phyloP scores from a whole-genome alignment of 2,329 filamentous ascomycete genomes.

The Fusarium pilosicola region DNA sequence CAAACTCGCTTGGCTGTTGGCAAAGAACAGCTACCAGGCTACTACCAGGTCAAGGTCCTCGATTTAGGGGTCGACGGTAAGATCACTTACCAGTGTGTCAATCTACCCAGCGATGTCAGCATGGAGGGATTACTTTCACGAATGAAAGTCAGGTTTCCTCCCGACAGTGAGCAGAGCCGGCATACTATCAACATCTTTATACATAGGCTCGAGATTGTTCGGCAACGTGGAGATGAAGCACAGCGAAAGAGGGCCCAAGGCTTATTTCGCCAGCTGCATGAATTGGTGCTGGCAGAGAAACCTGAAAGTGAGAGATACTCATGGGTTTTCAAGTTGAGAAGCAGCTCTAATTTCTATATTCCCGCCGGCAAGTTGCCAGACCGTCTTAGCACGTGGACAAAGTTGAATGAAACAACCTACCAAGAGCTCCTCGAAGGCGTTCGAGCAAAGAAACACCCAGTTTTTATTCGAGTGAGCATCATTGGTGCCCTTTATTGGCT shows the following conservation, averaged over 20 bases:
- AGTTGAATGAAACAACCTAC: slow-evolving; percentile 14
- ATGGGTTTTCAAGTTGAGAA: slow-evolving; percentile 33
- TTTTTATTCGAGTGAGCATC: slow-evolving; percentile 37
- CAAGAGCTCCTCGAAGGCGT: slow-evolving; percentile 13
- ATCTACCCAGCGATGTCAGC: slow-evolving; percentile 16
- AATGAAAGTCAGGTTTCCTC: slow-evolving; percentile 32
- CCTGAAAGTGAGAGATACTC: slow-evolving; percentile 7
- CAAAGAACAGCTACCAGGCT: slow-evolving; percentile 27
- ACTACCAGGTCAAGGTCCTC: slow-evolving; percentile 27
- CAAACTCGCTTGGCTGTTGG: slow-evolving; percentile 30
- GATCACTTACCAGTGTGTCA: slow-evolving; percentile 13
- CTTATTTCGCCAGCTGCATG: neutral
- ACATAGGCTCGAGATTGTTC: slow-evolving; percentile 10
- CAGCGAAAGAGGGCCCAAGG: slow-evolving; percentile 12
- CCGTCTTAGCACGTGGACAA: slow-evolving; percentile 18
- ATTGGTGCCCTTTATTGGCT: neutral
- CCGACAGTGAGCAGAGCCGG: slow-evolving; percentile 10
- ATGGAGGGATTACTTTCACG: slow-evolving; percentile 16
- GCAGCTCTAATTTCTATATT: slow-evolving; percentile 9
- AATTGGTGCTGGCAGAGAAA: neutral
- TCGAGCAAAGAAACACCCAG: slow-evolving; percentile 18
- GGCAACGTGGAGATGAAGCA: neutral
- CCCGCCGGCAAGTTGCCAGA: slow-evolving; percentile 27
- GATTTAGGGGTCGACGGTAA: slow-evolving; percentile 32
- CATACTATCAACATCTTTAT: slow-evolving; percentile 4